A percentile compares a stretch with the other conserved stretches of the same genome.
phyloP scores from a whole-genome alignment of 2,329 filamentous ascomycete species.

The Aspergillus ibericus region DNA sequence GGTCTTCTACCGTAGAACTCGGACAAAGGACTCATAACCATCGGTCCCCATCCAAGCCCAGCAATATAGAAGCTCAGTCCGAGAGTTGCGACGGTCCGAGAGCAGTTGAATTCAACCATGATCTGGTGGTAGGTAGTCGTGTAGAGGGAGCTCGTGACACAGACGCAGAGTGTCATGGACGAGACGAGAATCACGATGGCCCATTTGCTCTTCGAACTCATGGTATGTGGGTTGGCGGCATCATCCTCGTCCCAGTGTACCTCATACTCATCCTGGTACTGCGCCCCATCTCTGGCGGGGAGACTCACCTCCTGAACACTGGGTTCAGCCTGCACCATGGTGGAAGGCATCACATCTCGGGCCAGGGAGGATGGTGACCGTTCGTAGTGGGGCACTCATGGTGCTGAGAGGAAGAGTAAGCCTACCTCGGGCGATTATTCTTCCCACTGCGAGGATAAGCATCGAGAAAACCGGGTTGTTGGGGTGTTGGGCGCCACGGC shows the following conservation, averaged over 20 bases:
- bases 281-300: not conserved
- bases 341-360: not conserved
- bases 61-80: conserved; percentile 32
- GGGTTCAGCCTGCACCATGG: not conserved
- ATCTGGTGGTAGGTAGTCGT: conserved; percentile 77
- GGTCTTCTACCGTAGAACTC: conserved; percentile 76
- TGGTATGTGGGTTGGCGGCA: not conserved
- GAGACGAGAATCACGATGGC: not conserved
- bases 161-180: not conserved
- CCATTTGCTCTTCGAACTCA: not conserved
- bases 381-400: not conserved
- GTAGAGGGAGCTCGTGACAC: conserved; percentile 63
- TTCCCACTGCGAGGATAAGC: not conserved
- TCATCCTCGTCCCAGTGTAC: conserved; percentile 1
- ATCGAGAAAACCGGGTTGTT: not conserved
- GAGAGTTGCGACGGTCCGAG: conserved; percentile 57
- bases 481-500: not conserved
- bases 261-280: not conserved
- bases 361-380: not conserved
- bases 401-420: not conserved
- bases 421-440: not conserved
- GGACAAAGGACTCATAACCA: conserved; percentile 13
- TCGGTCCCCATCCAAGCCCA: conserved; percentile 45
- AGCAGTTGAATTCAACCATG: conserved; percentile 67
- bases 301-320: not conserved